Evolutionary conservation across 1,139 yeast genomes (phyloP).

Genomic region (Suhomyces taliae): DNA sequence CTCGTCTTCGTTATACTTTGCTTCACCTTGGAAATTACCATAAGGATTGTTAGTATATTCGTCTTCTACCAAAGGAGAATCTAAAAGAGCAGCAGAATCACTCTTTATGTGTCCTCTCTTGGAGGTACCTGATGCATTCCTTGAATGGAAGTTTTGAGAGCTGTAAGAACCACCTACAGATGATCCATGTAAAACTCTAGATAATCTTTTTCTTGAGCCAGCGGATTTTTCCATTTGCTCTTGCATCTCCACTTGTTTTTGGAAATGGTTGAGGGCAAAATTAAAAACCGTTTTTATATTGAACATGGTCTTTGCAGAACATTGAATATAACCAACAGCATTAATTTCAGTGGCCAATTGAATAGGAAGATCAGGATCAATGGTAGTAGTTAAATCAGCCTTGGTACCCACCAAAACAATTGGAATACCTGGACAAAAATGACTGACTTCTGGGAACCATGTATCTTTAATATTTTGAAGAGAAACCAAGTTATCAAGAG

Average conservation of each 20-base stretch:
- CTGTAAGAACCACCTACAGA: constrained; percentile 26
- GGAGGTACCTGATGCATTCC: constrained; percentile 15
- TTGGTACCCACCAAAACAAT: constrained; percentile 78
- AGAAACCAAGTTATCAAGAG: constrained; percentile 63
- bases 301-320: constrained; percentile 71
- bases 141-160: constrained; percentile 11
- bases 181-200: constrained; percentile 27
- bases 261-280: constrained; percentile 43
- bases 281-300: constrained; percentile 71
- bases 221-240: constrained; percentile 40
- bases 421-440: constrained; percentile 81
- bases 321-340: constrained; percentile 76
- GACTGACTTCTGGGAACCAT: constrained; percentile 86
- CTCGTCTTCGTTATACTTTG: constrained; percentile 41
- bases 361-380: constrained; percentile 52
- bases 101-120: constrained; percentile 33
- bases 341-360: constrained; percentile 64
- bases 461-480: constrained; percentile 72
- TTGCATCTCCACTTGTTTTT: constrained; percentile 33
- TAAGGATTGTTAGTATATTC: constrained; percentile 31
- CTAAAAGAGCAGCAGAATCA: constrained; percentile 39
- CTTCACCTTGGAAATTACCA: constrained; percentile 23
- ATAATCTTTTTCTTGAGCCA: constrained; percentile 30
- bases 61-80: constrained; percentile 42
- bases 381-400: constrained; percentile 53